Base-by-base conservation (phyloP, 139 green algal genomes). In the Chlorella ohadii region DNA sequence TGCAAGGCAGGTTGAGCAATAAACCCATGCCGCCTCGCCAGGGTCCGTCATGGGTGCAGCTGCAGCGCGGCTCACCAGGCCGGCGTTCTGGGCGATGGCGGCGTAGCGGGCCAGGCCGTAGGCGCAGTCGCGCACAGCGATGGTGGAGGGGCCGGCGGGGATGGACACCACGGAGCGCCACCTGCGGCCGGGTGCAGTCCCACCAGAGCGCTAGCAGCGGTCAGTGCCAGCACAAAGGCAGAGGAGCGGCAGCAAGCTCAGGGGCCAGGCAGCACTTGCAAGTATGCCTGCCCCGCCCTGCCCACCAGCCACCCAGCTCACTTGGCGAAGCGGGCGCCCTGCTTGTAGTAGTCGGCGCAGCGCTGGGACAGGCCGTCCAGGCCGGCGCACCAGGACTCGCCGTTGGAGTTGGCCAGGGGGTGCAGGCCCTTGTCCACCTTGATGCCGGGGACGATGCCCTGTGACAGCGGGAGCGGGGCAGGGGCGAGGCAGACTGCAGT, bases 51-150 rank as follows among this genome's bases (percentile, higher is more conserved):
- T n/a, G n/a, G n/a, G n/a, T n/a, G n/a, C n/a, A n/a, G n/a, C n/a
- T n/a, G n/a, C n/a, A n/a, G n/a, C 4, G 13, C 0, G 12, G 36
- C 76, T 71, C 76, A 82, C 78, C 78, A 83, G 78, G 78, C 78
- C 78, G 31, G 78, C 78, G 63, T 66, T 83, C 78, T 83, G 97
- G 67, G 93, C 93, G 82, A 99, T 98, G 72, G 96, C 95, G 76
- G 96, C 97, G 87, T 99, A 99, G 88, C 97, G 95, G 81, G 97
- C 97, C 86, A 99, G 94, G 89, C 97, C 97, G 87, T 99, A 99
- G 73, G 97, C 96, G 89, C 90, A 96, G 90, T 99, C 96, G 36
- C 86, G 92, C 61, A 96, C 59, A 70, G 96, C 96, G 20, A 98
- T 94, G 76, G 86, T 85, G 86, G 76, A 85, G 79, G 90, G 88